Percentiles rank a stretch among this genome's conserved stretches.
Evolutionary conservation across 2,329 filamentous ascomycete genomes (phyloP).

Genomic region (Stachybotrys chartarum): DNA sequence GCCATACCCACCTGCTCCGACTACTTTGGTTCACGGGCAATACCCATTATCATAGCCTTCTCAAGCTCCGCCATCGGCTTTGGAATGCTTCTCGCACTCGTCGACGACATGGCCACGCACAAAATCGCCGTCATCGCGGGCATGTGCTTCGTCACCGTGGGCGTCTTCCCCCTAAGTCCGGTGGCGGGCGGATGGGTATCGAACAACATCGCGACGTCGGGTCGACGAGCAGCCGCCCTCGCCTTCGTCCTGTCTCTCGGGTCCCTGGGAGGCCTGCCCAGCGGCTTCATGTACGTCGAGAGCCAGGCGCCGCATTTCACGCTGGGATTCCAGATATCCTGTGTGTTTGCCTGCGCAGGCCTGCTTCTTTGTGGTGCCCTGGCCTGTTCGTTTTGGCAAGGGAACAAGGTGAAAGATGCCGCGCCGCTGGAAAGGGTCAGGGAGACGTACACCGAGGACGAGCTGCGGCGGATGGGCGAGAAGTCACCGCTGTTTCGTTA

Average conservation of each 20-base stretch:
- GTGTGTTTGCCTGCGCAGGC: not conserved
- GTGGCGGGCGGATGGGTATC: constrained; percentile 19
- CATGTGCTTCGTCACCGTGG: constrained; percentile 58
- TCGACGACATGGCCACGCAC: not conserved
- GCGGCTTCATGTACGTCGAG: constrained; percentile 5
- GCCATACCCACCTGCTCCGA: not conserved
- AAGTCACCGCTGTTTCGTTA: constrained; percentile 11
- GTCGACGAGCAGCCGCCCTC: constrained; percentile 21
- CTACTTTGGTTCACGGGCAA: constrained; percentile 15
- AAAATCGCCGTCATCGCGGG: constrained; percentile 23
- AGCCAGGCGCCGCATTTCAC: constrained; percentile 1
- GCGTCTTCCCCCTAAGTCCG: constrained; percentile 46
- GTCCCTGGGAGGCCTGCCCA: constrained; percentile 4
- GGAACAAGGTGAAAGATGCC: constrained; percentile 12
- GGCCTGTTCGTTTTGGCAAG: not conserved
- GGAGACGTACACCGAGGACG: constrained; percentile 8
- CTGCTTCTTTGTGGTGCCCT: not conserved
- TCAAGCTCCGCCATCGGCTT: constrained; percentile 43
- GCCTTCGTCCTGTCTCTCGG: constrained; percentile 16
- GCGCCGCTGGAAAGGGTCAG: constrained; percentile 10
- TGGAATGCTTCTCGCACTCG: not conserved
- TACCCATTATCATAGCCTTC: constrained; percentile 49
- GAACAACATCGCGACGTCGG: constrained; percentile 18
- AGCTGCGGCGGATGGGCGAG: constrained; percentile 11
- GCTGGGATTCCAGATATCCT: not conserved